Evolutionary conservation across 2,329 filamentous ascomycete genomes (phyloP).

Genomic region (Alternaria brassicae): DNA sequence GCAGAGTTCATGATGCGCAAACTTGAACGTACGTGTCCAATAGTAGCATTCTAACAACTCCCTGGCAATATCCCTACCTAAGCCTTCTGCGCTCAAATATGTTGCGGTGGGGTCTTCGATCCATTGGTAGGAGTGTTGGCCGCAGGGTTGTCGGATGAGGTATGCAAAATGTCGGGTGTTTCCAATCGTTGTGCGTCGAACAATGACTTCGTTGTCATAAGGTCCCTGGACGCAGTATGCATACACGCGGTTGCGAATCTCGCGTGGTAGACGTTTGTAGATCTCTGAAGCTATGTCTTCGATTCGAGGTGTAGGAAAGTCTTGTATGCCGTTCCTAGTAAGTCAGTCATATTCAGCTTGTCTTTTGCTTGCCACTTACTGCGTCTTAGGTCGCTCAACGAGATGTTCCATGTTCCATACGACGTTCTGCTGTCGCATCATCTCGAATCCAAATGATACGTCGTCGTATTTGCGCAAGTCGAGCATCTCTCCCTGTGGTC

Average conservation of each 20-base stretch:
- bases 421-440: not conserved
- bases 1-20: slow-evolving; percentile 25
- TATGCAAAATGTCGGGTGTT: slow-evolving; percentile 3
- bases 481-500: not conserved
- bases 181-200: slow-evolving; percentile 15
- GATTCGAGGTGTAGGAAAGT: not conserved
- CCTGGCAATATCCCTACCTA: slow-evolving; percentile 12
- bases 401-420: not conserved
- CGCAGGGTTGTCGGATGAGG: slow-evolving; percentile 23
- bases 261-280: slow-evolving; percentile 25
- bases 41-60: slow-evolving; percentile 32
- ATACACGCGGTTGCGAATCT: slow-evolving; percentile 30
- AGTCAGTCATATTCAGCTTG: not conserved
- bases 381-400: not conserved
- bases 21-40: slow-evolving; percentile 29
- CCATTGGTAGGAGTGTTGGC: slow-evolving; percentile 26
- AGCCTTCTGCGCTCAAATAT: not conserved
- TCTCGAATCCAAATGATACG: not conserved
- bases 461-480: not conserved
- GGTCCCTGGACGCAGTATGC: slow-evolving; percentile 25
- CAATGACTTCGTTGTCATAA: slow-evolving; percentile 31
- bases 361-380: slow-evolving; percentile 3
- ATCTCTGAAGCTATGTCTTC: slow-evolving; percentile 3
- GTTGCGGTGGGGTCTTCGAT: slow-evolving; percentile 22
- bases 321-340: slow-evolving; percentile 1